A percentile compares a stretch with the other conserved stretches of the same genome.
Evolutionary conservation across 805 yeast genomes (phyloP).

Genomic region (Saccharomycopsis sp.): DNA sequence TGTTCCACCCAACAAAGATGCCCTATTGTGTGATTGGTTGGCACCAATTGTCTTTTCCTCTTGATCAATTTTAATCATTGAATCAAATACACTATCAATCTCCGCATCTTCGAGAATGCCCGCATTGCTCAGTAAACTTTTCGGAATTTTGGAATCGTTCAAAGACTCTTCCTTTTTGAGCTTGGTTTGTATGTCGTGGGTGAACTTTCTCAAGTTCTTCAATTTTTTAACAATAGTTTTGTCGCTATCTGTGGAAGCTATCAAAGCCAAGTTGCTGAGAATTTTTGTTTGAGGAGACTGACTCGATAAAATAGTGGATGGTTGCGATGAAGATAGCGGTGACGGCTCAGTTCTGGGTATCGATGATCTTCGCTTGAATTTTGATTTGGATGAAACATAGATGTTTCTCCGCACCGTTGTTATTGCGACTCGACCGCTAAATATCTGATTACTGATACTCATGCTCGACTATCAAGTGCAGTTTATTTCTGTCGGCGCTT

Average conservation of each 20-base stretch:
- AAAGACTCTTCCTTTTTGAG: conserved; percentile 1
- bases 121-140: not conserved
- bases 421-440: not conserved
- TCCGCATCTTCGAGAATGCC: conserved; percentile 7
- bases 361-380: not conserved
- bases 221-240: conserved; percentile 6
- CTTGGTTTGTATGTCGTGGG: conserved; percentile 8
- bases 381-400: not conserved
- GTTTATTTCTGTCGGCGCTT: not conserved
- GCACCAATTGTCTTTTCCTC: not conserved
- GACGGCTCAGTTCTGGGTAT: not conserved
- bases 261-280: not conserved
- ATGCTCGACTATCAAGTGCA: not conserved
- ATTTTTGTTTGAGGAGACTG: not conserved
- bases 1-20: not conserved
- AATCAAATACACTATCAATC: conserved; percentile 9
- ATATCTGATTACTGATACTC: not conserved
- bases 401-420: conserved; percentile 1
- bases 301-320: not conserved
- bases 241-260: conserved; percentile 12
- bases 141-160: conserved; percentile 1
- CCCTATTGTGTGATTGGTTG: not conserved
- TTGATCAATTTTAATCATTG: not conserved
- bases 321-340: not conserved
- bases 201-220: conserved; percentile 13